Conservation (phyloP, 306 rosid genomes). For the Malus orientalis region DNA sequence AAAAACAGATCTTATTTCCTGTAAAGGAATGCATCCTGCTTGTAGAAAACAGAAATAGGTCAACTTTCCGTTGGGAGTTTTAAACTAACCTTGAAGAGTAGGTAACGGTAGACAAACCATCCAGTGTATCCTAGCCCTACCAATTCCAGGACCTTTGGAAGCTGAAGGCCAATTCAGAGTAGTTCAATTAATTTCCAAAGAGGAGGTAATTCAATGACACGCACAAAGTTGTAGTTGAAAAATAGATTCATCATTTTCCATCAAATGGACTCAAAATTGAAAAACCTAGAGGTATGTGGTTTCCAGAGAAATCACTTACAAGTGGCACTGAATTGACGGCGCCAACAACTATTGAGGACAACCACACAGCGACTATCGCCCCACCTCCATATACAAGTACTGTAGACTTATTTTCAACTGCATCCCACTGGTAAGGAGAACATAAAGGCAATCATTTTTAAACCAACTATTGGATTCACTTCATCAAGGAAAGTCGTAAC, state of each 20-base stretch:
- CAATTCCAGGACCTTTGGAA: constrained; percentile 92
- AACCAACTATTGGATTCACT: not conserved
- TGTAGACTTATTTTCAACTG: constrained; percentile 92
- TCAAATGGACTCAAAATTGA: not conserved
- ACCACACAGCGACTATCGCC: constrained; percentile 77
- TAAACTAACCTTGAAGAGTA: constrained; percentile 76
- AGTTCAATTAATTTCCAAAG: not conserved
- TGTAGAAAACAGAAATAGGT: not conserved
- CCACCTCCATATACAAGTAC: constrained; percentile 93
- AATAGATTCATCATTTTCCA: not conserved
- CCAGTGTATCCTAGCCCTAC: constrained; percentile 98
- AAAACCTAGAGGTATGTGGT: not conserved
- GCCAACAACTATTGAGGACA: constrained; percentile 71
- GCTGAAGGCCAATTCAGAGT: constrained; percentile 44
- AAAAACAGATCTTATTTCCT: no score
- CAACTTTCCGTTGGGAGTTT: not conserved
- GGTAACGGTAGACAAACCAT: constrained; percentile 99
- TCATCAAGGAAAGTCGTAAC: not conserved
- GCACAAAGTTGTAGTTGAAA: not conserved
- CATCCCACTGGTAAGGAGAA: constrained; percentile 70
- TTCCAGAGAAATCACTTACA: constrained; percentile 37
- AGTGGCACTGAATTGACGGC: constrained; percentile 95
- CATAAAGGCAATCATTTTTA: not conserved
- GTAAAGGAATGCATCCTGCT: not conserved
- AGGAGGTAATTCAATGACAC: not conserved